Base-by-base conservation (phyloP, 306 rosid genomes). In the Prinsepia uniflora region DNA sequence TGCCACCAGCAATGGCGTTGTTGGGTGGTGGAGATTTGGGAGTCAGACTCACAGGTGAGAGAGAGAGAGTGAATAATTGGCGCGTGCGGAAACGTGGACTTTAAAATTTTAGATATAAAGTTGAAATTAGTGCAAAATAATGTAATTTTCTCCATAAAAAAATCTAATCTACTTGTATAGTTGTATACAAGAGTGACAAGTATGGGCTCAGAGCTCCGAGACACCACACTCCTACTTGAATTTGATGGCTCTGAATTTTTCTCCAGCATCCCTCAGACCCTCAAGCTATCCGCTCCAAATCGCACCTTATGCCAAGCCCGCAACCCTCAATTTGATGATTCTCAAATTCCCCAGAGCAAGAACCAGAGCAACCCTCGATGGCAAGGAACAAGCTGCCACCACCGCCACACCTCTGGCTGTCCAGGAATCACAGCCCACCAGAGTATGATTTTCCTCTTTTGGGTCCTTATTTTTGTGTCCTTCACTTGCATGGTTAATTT, bases 311-410 rank as follows among this genome's bases (percentile, higher is more conserved):
- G 61, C 59, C 11, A 76, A 72, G 20, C 42, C 80, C 64, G 60
- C 24, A 57, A 63, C 0, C 55, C 39, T 61, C 20, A 63, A 70
- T 49, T 76, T 24, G 8, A 22, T 30, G 8, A 22, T 40, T 19
- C 70, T 78, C 40, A 72, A 76, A 67, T 78, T 84, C 68, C 67
- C 72, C 60, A 73, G 76, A 70, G 7, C 74, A 45, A 85, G 72
- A 82, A 80, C 72, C 58, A 75, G 86, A 71, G 94, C 97, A 43
- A 48, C 83, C 59, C 69, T 84, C n/a, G 91, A 88, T 63, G 92
- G 79, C 67, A 77, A 60, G 5, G 88, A 84, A 52, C 80, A 80
- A 68, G 77, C 67, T 73, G 75, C 84, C 60, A 49, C 88, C 53
- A 63, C 83, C 71, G 84, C 96, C 39, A 71, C 82, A 56, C 87